Evolutionary conservation across 139 green algal species (phyloP).

Genomic region (Chlorella sorokiniana): DNA sequence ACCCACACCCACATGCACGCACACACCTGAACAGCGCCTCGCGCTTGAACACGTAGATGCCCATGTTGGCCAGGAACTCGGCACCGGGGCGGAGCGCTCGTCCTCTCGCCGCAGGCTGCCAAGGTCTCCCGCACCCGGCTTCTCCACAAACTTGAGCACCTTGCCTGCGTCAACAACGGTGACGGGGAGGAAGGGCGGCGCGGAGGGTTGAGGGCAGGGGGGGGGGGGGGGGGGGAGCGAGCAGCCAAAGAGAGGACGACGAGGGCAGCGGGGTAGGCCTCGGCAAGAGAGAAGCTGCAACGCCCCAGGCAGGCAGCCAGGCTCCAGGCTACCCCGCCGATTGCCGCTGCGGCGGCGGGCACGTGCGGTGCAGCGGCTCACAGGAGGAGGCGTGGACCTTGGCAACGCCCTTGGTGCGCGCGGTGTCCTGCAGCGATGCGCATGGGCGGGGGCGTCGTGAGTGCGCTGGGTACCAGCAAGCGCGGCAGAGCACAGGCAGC

Average conservation of each 20-base stretch:
- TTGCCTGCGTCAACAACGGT: constrained; percentile 27
- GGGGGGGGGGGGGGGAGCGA: background rate
- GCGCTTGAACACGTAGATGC: constrained; percentile 85
- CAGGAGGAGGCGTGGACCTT: constrained; percentile 23
- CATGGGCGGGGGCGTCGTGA: no score
- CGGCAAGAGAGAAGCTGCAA: background rate
- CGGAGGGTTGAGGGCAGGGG: background rate
- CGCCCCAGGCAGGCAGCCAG: background rate
- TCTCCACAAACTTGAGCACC: constrained; percentile 57
- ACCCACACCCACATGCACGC: background rate
- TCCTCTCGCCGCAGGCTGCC: constrained; percentile 29
- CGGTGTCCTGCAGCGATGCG: no score
- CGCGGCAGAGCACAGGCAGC: no score
- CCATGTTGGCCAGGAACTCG: constrained; percentile 82
- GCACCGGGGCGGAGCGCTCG: background rate
- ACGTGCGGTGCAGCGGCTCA: background rate
- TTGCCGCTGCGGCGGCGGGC: no score
- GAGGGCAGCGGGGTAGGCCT: background rate
- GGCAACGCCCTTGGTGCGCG: constrained; percentile 38
- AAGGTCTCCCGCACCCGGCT: constrained; percentile 46
- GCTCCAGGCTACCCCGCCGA: no score
- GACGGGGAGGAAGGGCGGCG: background rate
- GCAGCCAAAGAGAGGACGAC: background rate
- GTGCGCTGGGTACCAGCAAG: no score
- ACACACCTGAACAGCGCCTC: constrained; percentile 44